Evolutionary conservation across 805 yeast species (phyloP).

Genomic region (Zygosaccharomyces bisporus): DNA sequence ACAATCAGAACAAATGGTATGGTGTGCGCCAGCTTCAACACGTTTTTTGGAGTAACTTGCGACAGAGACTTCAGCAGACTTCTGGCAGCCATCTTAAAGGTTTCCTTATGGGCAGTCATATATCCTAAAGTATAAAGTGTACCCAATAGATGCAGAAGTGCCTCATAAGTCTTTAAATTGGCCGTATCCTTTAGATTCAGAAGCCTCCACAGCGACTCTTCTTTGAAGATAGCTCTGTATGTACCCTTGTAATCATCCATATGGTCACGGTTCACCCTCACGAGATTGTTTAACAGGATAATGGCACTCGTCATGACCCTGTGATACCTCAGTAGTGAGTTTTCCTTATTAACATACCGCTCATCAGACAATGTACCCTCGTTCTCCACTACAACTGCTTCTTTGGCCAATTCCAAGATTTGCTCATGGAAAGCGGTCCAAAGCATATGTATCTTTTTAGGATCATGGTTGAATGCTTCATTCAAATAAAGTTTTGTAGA

Average conservation of each 20-base stretch:
- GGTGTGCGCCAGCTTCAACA: conserved; percentile 44
- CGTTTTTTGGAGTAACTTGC: conserved; percentile 34
- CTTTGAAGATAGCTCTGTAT: conserved; percentile 37
- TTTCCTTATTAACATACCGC: conserved; percentile 62
- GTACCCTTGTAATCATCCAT: conserved; percentile 23
- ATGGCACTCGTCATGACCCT: conserved; percentile 53
- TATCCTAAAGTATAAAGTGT: conserved; percentile 27
- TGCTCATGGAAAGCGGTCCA: conserved; percentile 58
- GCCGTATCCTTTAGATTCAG: conserved; percentile 36
- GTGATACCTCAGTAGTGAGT: conserved; percentile 58
- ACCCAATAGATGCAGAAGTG: conserved; percentile 39
- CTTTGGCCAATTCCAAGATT: conserved; percentile 51
- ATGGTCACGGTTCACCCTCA: conserved; percentile 19
- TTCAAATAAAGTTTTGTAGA: conserved; percentile 47
- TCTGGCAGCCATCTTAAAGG: conserved; percentile 35
- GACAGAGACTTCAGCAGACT: conserved; percentile 35
- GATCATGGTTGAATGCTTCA: conserved; percentile 53
- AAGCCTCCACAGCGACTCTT: conserved; percentile 46
- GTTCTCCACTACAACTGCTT: conserved; percentile 53
- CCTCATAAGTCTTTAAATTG: conserved; percentile 42
- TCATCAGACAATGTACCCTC: conserved; percentile 69
- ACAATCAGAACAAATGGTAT: conserved; percentile 49
- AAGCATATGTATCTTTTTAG: conserved; percentile 50
- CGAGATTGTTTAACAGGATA: conserved; percentile 40
- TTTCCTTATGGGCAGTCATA: conserved; percentile 23